A percentile compares a stretch with the other conserved stretches of the same genome.
Evolutionary conservation across 306 rosid genomes (phyloP).

Genomic region (Carpinus viminea): DNA sequence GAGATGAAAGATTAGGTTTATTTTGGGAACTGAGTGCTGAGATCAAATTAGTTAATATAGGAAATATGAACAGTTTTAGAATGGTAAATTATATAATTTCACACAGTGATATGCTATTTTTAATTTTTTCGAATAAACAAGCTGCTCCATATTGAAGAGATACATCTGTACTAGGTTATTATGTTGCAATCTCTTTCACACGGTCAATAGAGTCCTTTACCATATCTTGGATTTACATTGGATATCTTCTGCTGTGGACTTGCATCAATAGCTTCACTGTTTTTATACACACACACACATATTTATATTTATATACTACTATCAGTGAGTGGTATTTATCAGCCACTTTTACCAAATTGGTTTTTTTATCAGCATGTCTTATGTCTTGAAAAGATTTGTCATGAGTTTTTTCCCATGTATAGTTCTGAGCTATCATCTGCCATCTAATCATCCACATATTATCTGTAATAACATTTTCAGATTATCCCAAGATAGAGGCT

Average conservation of each 20-base stretch:
- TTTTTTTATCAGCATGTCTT: slow-evolving; percentile 6
- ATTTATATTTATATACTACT: no score
- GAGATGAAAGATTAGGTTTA: neutral
- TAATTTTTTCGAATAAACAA: neutral
- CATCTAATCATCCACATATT: slow-evolving; percentile 23
- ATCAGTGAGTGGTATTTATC: neutral
- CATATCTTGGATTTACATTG: neutral
- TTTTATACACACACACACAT: neutral
- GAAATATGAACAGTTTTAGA: neutral
- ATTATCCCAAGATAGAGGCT: slow-evolving; percentile 89
- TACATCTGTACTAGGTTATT: neutral
- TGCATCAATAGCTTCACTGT: slow-evolving; percentile 7
- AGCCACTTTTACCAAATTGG: slow-evolving; percentile 3
- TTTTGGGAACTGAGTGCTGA: neutral
- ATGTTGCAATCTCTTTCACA: slow-evolving; percentile 4
- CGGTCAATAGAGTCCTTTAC: slow-evolving; percentile 7
- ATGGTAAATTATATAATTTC: slow-evolving; percentile 5
- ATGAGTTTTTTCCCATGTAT: slow-evolving; percentile 18
- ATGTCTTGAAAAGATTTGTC: slow-evolving; percentile 5
- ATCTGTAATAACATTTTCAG: slow-evolving; percentile 43
- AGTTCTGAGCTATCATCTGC: slow-evolving; percentile 19
- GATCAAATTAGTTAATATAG: neutral
- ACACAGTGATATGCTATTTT: neutral
- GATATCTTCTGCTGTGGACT: neutral
- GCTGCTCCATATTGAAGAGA: slow-evolving; percentile 11